Conservation (phyloP, 495 filamentous ascomycete genomes). For the Xylaria sp. region DNA sequence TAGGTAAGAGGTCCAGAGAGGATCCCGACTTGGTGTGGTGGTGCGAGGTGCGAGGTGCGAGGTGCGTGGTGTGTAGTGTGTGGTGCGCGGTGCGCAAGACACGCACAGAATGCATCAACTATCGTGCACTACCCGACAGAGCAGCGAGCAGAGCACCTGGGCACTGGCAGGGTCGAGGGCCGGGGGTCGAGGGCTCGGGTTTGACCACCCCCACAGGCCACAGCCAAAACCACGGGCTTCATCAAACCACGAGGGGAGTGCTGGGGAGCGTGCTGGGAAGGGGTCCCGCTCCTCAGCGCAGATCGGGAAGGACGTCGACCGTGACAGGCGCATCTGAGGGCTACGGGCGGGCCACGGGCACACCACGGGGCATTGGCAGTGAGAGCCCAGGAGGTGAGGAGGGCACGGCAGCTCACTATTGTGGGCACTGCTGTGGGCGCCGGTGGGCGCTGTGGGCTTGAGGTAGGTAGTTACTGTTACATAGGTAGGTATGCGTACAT, state of each 20-base stretch:
- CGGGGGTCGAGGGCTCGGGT: background rate
- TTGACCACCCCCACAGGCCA: background rate
- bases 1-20: conserved; percentile 5
- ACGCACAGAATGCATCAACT: conserved; percentile 3
- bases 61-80: background rate
- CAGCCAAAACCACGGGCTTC: background rate
- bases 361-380: background rate
- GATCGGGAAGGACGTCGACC: conserved; percentile 22
- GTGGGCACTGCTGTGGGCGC: background rate
- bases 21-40: conserved; percentile 15
- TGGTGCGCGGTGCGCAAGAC: background rate
- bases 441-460: no score
- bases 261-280: background rate
- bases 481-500: no score
- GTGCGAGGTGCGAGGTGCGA: conserved; percentile 5
- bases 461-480: no score
- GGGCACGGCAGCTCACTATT: background rate
- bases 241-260: background rate
- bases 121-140: background rate
- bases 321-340: background rate
- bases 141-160: background rate
- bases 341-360: no score
- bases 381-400: background rate
- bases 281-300: background rate
- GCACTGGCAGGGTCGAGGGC: background rate